Evolutionary conservation across 192 early-diverging fungal species (phyloP).

Genomic region (Rhizophagus clarus): DNA sequence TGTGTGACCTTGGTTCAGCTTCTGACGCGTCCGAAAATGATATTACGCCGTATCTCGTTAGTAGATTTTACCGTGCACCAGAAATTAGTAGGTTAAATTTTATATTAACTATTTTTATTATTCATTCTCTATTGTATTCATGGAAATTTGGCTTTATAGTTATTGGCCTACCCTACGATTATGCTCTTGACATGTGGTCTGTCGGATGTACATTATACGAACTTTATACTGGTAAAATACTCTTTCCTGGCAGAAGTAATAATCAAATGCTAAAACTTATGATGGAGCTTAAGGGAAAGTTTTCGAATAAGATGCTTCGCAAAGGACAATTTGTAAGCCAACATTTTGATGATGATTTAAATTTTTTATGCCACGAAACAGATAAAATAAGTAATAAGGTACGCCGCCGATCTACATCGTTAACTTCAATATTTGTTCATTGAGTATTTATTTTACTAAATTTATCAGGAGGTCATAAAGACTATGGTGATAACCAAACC

Average conservation of each 20-base stretch:
- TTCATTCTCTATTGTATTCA: neutral
- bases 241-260: conserved; percentile 92
- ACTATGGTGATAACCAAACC: conserved; percentile 69
- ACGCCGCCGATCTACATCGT: conserved; percentile 15
- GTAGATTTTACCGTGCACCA: conserved; percentile 94
- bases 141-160: conserved; percentile 46
- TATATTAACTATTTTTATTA: neutral
- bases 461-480: conserved; percentile 63
- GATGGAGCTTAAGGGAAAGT: conserved; percentile 92
- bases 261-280: conserved; percentile 95
- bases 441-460: neutral
- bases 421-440: neutral
- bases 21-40: conserved; percentile 87
- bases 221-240: conserved; percentile 91
- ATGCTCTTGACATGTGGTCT: conserved; percentile 93
- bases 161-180: conserved; percentile 86
- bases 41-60: conserved; percentile 94
- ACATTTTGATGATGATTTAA: conserved; percentile 85
- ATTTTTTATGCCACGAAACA: conserved; percentile 66
- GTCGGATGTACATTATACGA: conserved; percentile 94
- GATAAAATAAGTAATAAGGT: conserved; percentile 63
- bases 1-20: conserved; percentile 94
- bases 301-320: conserved; percentile 81
- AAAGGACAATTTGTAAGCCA: conserved; percentile 79
- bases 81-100: conserved; percentile 79